phyloP scores from a whole-genome alignment of 441 rosid genomes.

The Corymbia citriodora region DNA sequence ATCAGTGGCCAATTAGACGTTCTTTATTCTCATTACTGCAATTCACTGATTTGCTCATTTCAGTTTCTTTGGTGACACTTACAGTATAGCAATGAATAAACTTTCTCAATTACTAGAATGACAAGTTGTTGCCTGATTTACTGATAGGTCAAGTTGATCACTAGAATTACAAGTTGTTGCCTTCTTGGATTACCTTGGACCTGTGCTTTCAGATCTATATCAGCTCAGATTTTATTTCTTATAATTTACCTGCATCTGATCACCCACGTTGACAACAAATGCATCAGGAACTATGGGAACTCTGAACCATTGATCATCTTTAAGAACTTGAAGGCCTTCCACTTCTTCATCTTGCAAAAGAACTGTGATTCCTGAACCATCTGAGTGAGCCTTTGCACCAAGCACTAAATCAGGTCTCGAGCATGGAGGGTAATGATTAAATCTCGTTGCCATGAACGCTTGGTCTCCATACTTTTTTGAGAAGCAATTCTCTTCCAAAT shows the following conservation, averaged over 20 bases:
- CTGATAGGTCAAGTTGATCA: not conserved
- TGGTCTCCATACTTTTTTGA: conserved; percentile 9
- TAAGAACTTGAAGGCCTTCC: conserved; percentile 13
- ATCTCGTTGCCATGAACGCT: conserved; percentile 15
- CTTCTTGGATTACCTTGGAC: not conserved
- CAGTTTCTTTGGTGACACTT: not conserved
- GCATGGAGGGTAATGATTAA: conserved; percentile 24
- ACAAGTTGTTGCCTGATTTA: not conserved
- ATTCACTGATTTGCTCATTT: not conserved
- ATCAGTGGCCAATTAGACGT: not conserved
- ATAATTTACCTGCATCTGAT: conserved; percentile 20
- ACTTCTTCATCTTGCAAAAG: conserved; percentile 23
- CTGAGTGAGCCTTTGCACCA: conserved; percentile 30
- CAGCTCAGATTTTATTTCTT: not conserved
- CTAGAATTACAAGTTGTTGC: not conserved
- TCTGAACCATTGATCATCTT: not conserved
- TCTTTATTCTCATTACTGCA: not conserved
- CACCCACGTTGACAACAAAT: conserved; percentile 16
- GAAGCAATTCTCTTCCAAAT: conserved; percentile 24
- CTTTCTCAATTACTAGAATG: not conserved
- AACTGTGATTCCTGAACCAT: conserved; percentile 26
- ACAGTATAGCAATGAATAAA: not conserved
- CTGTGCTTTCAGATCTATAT: not conserved
- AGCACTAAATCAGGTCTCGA: conserved; percentile 27
- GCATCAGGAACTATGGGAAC: conserved; percentile 17